Percentiles rank a stretch among this genome's conserved stretches.
Evolutionary conservation across 2,329 filamentous ascomycete species (phyloP).

Genomic region (Cladophialophora yegresii): DNA sequence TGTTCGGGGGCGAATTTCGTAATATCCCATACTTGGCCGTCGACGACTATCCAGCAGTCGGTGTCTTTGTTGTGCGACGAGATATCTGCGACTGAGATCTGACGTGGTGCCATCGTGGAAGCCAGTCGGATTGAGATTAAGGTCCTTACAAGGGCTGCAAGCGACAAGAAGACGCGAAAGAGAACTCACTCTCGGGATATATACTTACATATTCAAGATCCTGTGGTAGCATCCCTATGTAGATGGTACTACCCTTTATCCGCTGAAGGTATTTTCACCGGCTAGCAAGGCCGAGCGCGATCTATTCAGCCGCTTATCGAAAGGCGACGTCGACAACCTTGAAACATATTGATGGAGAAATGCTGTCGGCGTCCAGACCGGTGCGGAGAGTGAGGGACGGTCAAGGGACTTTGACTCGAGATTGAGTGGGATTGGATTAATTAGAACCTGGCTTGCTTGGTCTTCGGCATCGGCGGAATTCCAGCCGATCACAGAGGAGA

Average conservation of each 20-base stretch:
- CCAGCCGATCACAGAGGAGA: not conserved
- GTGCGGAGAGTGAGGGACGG: slow-evolving; percentile 21
- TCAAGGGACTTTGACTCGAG: not conserved
- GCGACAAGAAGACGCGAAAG: not conserved
- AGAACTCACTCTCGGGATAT: not conserved
- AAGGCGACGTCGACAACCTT: not conserved
- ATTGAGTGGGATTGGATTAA: not conserved
- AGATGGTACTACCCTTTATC: not conserved
- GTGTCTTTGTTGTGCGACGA: slow-evolving; percentile 52
- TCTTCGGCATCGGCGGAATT: slow-evolving; percentile 1
- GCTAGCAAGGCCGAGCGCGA: not conserved
- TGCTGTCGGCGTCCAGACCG: slow-evolving; percentile 20
- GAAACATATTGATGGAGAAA: not conserved
- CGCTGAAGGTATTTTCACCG: slow-evolving; percentile 5
- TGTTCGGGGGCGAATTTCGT: slow-evolving; percentile 66
- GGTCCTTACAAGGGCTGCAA: not conserved
- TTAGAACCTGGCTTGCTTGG: not conserved
- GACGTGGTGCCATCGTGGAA: slow-evolving; percentile 13
- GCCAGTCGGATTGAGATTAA: not conserved
- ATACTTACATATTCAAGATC: not conserved
- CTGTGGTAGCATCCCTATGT: not conserved
- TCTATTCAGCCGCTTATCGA: slow-evolving; percentile 8
- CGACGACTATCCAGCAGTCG: slow-evolving; percentile 68
- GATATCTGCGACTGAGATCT: slow-evolving; percentile 40
- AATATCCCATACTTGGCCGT: slow-evolving; percentile 68